phyloP scores from a whole-genome alignment of 345 rosid genomes.

The Bruguiera sexangula region DNA sequence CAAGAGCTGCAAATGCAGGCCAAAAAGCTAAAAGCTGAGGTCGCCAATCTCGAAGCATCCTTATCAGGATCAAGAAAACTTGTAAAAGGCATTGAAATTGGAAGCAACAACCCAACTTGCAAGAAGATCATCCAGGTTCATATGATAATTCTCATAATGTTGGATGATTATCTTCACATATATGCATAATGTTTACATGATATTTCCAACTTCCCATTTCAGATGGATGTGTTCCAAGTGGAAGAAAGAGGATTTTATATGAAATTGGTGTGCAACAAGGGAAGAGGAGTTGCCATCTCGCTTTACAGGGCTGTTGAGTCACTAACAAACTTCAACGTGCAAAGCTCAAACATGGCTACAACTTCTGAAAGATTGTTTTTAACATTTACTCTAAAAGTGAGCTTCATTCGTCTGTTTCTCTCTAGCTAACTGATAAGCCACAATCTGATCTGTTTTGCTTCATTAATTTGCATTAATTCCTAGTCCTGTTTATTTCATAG shows the following conservation, averaged over 20 bases:
- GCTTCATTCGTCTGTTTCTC: background rate
- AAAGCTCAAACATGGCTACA: constrained; percentile 62
- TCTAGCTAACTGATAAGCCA: too few relatives aligned
- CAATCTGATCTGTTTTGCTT: background rate
- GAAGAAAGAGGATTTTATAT: constrained; percentile 67
- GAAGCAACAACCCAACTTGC: constrained; percentile 27
- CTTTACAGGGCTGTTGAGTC: constrained; percentile 79
- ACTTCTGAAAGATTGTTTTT: constrained; percentile 46
- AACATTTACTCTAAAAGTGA: constrained; percentile 61
- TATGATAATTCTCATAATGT: background rate
- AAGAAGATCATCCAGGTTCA: constrained; percentile 58
- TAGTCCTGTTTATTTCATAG: background rate
- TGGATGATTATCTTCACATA: background rate
- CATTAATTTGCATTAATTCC: background rate
- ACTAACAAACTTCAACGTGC: constrained; percentile 55
- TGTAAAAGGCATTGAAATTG: constrained; percentile 23
- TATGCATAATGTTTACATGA: background rate
- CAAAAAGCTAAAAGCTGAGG: constrained; percentile 63
- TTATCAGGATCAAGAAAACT: constrained; percentile 30
- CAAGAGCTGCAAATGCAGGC: constrained; percentile 73
- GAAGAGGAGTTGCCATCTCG: constrained; percentile 55
- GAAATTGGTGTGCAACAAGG: constrained; percentile 55
- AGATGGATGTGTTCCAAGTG: constrained; percentile 75
- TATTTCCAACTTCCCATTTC: background rate
- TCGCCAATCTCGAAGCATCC: constrained; percentile 59